Evolutionary conservation across 331 rosid species (phyloP).

Genomic region (Ulmus americana): DNA sequence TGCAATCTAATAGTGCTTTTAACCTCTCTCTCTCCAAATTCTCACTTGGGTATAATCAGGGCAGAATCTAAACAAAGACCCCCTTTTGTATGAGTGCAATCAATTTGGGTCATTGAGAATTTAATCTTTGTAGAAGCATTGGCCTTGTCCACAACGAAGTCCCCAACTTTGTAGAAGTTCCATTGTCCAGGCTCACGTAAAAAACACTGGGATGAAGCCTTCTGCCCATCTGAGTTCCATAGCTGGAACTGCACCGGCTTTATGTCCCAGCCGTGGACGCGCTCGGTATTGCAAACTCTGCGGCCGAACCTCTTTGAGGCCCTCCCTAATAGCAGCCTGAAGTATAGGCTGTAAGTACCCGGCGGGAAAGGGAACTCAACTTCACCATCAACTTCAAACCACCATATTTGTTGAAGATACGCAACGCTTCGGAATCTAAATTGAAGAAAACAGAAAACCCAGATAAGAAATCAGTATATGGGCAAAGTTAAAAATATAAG

Average conservation of each 20-base stretch:
- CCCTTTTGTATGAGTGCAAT: conserved; percentile 95
- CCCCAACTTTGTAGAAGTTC: conserved; percentile 68
- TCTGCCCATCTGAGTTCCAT: conserved; percentile 83
- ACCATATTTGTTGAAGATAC: conserved; percentile 92
- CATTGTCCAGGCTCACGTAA: conserved; percentile 66
- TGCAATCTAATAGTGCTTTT: conserved; percentile 39
- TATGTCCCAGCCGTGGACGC: conserved; percentile 88
- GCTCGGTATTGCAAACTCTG: conserved; percentile 58
- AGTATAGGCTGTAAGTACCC: conserved; percentile 75
- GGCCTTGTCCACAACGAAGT: conserved; percentile 60
- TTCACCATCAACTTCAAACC: conserved; percentile 95
- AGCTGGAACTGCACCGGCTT: conserved; percentile 84
- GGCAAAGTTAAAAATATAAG: background rate
- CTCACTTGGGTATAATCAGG: conserved; percentile 51
- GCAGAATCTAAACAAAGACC: conserved; percentile 92
- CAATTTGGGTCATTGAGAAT: conserved; percentile 91
- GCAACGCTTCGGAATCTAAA: conserved; percentile 65
- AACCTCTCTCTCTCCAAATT: conserved; percentile 46
- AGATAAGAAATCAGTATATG: background rate
- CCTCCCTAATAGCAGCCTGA: conserved; percentile 67
- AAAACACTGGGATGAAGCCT: conserved; percentile 57
- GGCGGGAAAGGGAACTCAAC: conserved; percentile 89
- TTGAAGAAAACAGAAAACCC: conserved; percentile 14
- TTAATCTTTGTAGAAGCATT: conserved; percentile 53
- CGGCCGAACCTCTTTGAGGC: conserved; percentile 68